A percentile compares a stretch with the other conserved stretches of the same genome.
Conservation (phyloP, 192 early-diverging fungal species). For the Chytriomyces hyalinus region DNA sequence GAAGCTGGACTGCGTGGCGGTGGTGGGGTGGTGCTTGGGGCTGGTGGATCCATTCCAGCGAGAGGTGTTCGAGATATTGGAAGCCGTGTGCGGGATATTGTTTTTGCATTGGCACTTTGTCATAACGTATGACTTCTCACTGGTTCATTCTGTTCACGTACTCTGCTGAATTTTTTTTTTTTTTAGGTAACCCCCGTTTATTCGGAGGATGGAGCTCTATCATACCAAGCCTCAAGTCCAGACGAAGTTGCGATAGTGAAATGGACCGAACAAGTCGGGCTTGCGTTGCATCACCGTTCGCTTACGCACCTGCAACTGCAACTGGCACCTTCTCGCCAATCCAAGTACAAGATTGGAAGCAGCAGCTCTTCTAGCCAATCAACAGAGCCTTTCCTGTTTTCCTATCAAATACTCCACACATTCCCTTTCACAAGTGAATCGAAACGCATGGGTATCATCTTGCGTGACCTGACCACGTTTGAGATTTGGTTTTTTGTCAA, state of each 20-base stretch:
- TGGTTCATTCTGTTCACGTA: neutral
- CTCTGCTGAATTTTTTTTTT: neutral
- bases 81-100: slow-evolving; percentile 85
- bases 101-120: slow-evolving; percentile 85
- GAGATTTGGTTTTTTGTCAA: slow-evolving; percentile 92
- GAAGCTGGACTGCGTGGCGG: neutral
- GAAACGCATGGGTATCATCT: slow-evolving; percentile 96
- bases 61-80: slow-evolving; percentile 73
- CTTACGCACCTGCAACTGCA: slow-evolving; percentile 25
- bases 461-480: slow-evolving; percentile 67
- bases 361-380: slow-evolving; percentile 27
- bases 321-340: slow-evolving; percentile 26
- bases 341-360: slow-evolving; percentile 64
- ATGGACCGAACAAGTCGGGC: slow-evolving; percentile 88
- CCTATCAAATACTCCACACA: slow-evolving; percentile 84
- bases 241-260: slow-evolving; percentile 95
- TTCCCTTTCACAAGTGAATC: slow-evolving; percentile 99
- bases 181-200: slow-evolving; percentile 72
- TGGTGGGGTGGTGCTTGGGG: neutral
- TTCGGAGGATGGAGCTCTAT: slow-evolving; percentile 61
- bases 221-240: slow-evolving; percentile 94
- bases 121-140: slow-evolving; percentile 76
- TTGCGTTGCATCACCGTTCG: slow-evolving; percentile 75
- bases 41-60: neutral
- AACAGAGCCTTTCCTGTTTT: slow-evolving; percentile 12